phyloP scores from a whole-genome alignment of 2,329 filamentous ascomycete species.

The Neonectria magnoliae region DNA sequence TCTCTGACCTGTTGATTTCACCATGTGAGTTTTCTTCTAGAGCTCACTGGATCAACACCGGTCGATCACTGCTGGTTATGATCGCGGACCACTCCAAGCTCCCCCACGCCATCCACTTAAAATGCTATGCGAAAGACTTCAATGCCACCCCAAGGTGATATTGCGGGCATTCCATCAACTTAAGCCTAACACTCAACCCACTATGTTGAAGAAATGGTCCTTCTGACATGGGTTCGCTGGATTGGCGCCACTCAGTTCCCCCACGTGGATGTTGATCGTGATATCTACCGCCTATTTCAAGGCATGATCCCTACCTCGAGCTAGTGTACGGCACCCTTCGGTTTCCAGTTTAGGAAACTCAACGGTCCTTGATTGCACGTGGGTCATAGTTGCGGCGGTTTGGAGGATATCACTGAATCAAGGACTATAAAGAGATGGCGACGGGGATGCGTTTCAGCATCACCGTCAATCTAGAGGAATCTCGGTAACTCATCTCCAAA shows the following conservation, averaged over 20 bases:
- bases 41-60: not conserved
- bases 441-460: not conserved
- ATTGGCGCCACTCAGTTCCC: conserved; percentile 13
- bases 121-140: not conserved
- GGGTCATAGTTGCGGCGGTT: not conserved
- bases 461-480: not conserved
- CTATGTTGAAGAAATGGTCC: not conserved
- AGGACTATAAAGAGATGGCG: not conserved
- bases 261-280: conserved; percentile 27
- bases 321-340: not conserved
- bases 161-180: not conserved
- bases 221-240: not conserved
- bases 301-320: conserved; percentile 1
- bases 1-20: not conserved
- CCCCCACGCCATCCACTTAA: conserved; percentile 9
- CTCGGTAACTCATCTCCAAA: not conserved
- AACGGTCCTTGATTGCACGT: conserved; percentile 2
- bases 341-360: conserved; percentile 12
- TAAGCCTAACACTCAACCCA: not conserved
- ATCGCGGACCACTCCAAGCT: not conserved
- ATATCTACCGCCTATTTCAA: conserved; percentile 1
- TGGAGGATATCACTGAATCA: not conserved
- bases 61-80: not conserved
- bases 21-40: not conserved
- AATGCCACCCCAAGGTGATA: conserved; percentile 1